These are phyloP conservation scores for Eurotiales sp. DNA, from an alignment of 2,329 filamentous ascomycete species.

Conservation along the genomic window DNA sequence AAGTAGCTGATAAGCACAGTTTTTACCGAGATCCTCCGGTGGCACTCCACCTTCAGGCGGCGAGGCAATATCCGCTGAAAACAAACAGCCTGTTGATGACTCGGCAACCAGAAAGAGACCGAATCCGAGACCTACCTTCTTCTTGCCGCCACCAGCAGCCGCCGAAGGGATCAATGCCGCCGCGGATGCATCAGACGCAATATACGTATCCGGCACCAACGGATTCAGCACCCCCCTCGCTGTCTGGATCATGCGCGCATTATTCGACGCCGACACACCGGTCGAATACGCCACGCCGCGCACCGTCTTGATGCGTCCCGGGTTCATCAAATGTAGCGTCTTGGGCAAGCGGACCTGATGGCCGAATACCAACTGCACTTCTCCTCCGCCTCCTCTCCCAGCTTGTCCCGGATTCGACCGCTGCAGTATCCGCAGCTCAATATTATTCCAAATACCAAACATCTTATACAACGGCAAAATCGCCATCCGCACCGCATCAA, in stretches of 20 bases:
- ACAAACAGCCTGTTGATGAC: slow-evolving; percentile 79
- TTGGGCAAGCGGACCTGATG: slow-evolving; percentile 92
- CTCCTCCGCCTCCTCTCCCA: slow-evolving; percentile 77
- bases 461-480: slow-evolving; percentile 84
- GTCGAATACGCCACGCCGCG: slow-evolving; percentile 91
- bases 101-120: slow-evolving; percentile 88
- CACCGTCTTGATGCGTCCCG: slow-evolving; percentile 82
- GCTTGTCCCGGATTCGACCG: slow-evolving; percentile 72
- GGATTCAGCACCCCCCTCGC: slow-evolving; percentile 83
- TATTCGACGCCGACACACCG: slow-evolving; percentile 88
- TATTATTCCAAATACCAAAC: slow-evolving; percentile 81
- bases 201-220: slow-evolving; percentile 82
- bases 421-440: slow-evolving; percentile 78
- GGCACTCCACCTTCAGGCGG: slow-evolving; percentile 76
- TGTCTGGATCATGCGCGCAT: slow-evolving; percentile 89
- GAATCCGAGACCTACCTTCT: slow-evolving; percentile 78
- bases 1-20: slow-evolving; percentile 83
- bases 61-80: slow-evolving; percentile 75
- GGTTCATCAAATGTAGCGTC: slow-evolving; percentile 81
- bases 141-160: slow-evolving; percentile 54
- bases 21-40: slow-evolving; percentile 84
- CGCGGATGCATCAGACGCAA: slow-evolving; percentile 66
- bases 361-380: slow-evolving; percentile 90
- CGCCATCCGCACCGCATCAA: slow-evolving; percentile 90
- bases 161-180: slow-evolving; percentile 62